Conservation (phyloP, 305 asterid genomes). For the Fraxinus sp. region DNA sequence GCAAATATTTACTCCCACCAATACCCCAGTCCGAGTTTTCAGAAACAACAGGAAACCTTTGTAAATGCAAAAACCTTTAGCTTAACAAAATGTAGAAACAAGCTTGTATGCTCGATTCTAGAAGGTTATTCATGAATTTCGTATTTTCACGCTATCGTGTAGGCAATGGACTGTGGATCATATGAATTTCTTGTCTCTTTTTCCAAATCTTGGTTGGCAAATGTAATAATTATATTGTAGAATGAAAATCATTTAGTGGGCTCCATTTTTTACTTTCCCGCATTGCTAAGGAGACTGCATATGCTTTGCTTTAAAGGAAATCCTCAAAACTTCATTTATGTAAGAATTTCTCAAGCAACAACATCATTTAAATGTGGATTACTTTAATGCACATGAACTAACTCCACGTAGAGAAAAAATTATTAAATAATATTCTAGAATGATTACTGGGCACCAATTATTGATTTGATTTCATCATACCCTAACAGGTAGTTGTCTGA, state of each 20-base stretch:
- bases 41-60: not conserved
- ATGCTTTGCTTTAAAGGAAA: conserved; percentile 45
- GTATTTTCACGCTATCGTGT: too few relatives aligned
- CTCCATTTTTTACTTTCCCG: conserved; percentile 18
- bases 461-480: conserved; percentile 21
- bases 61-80: not conserved
- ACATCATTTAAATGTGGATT: conserved; percentile 19
- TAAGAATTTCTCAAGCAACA: conserved; percentile 8
- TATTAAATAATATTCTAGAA: not conserved
- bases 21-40: too few relatives aligned
- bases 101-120: not conserved
- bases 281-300: conserved; percentile 17
- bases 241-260: not conserved
- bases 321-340: not conserved
- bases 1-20: not conserved
- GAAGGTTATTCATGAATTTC: not conserved
- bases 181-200: not conserved
- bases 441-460: conserved; percentile 1
- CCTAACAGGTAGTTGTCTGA: conserved; percentile 12
- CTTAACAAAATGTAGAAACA: not conserved
- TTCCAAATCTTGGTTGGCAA: conserved; percentile 15
- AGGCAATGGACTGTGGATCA: not conserved
- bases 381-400: not conserved
- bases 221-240: not conserved
- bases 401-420: not conserved